phyloP scores from a whole-genome alignment of 768 basidiomycete species.

The Amanita rimosa region DNA sequence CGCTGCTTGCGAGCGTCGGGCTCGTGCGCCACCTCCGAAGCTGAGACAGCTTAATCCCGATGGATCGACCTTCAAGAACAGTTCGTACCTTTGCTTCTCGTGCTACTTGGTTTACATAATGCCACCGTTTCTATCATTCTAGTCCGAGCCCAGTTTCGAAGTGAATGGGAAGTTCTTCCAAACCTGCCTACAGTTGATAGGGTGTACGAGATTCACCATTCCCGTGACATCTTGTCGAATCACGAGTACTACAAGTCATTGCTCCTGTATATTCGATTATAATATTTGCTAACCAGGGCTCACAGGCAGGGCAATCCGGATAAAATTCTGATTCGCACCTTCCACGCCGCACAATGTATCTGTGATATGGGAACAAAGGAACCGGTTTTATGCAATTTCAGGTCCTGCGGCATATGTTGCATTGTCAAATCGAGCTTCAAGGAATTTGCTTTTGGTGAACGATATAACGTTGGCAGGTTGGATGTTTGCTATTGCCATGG shows the following conservation, averaged over 20 bases:
- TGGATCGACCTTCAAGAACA: slow-evolving; percentile 37
- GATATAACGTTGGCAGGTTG: slow-evolving; percentile 44
- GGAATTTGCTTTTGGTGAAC: slow-evolving; percentile 43
- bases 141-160: slow-evolving; percentile 39
- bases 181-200: slow-evolving; percentile 35
- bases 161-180: slow-evolving; percentile 39
- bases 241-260: slow-evolving; percentile 40
- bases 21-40: slow-evolving; percentile 25
- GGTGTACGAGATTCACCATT: slow-evolving; percentile 39
- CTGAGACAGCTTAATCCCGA: slow-evolving; percentile 37
- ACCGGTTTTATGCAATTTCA: slow-evolving; percentile 38
- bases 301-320: slow-evolving; percentile 23
- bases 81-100: slow-evolving; percentile 21
- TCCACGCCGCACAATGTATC: slow-evolving; percentile 55
- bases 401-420: slow-evolving; percentile 55
- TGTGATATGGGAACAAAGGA: slow-evolving; percentile 55
- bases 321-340: slow-evolving; percentile 42
- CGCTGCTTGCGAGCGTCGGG: slow-evolving; percentile 35
- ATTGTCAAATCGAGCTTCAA: slow-evolving; percentile 47
- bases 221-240: slow-evolving; percentile 29
- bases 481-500: slow-evolving; percentile 7
- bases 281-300: background rate
- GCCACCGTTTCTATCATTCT: slow-evolving; percentile 10
- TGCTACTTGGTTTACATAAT: background rate
- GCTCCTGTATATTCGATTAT: background rate